Conservation (phyloP, 257 asterid species). For the Nyctanthes arbortristis region DNA sequence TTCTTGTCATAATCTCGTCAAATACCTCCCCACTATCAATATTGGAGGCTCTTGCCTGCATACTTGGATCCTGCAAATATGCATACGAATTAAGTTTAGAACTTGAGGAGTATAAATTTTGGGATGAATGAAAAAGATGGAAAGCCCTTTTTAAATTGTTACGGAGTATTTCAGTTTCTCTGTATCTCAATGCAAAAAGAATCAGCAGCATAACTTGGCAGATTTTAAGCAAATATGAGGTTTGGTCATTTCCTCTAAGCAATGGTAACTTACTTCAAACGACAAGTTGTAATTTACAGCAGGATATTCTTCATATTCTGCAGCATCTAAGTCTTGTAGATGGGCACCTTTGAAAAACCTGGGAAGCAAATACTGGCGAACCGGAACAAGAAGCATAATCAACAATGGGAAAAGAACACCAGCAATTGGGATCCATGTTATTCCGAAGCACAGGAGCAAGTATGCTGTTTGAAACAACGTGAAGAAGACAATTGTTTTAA, state of each 20-base stretch:
- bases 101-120: neutral
- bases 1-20: neutral
- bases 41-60: neutral
- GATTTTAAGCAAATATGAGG: no score
- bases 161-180: neutral
- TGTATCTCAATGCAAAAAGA: no score
- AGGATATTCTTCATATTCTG: constrained; percentile 94
- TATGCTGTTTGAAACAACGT: constrained; percentile 81
- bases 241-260: neutral
- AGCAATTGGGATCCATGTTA: constrained; percentile 95
- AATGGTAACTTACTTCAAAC: constrained; percentile 51
- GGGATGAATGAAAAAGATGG: no score
- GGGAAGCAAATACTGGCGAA: constrained; percentile 82
- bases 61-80: neutral
- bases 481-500: constrained; percentile 77
- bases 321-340: constrained; percentile 88
- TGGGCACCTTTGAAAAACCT: constrained; percentile 84
- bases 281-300: constrained; percentile 61
- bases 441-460: constrained; percentile 84
- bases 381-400: constrained; percentile 95
- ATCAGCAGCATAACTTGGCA: no score
- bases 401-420: constrained; percentile 89
- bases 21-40: neutral
- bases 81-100: neutral
- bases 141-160: no score